Evolutionary conservation across 1,284 basidiomycete species (phyloP), one percentile per base, ranked within the genome.

Genomic region (Mycena sp.): DNA sequence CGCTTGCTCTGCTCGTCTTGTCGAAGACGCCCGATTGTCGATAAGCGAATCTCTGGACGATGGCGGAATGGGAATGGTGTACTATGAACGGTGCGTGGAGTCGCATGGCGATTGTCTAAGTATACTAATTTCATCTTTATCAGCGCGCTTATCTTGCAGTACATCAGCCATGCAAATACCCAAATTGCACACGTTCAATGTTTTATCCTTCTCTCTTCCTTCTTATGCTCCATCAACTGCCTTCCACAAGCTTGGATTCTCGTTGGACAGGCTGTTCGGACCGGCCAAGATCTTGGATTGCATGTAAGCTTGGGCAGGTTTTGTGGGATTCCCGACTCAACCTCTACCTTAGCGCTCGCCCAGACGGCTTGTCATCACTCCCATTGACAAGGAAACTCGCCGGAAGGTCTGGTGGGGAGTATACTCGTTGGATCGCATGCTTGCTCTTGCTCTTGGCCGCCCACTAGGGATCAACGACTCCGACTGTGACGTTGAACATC

Each of bases 371-470:
- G 75, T 82, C 16, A 81, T 94, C 43, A 79, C 86, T 26, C 82
- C 90, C 40, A 85, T 92, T 44, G 92, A 95, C 74, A 95, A 94
- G 77, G 93, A 96, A 77, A 93, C 93, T 0, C 87, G 93, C 32
- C 83, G 90, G 55, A 93, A 95, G 76, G 90, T 94, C 49, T 96
- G 94, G 93, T 95, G 94, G 93, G 89, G 91, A 37, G 90, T 95
- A 26, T 96, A 96, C 72, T 89, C 89, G 17, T 81, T 96, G 28
- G 94, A 96, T 75, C 89, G 93, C 57, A 94, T 95, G 91, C 87
- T 96, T 28, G 94, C 94, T 21, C 85, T 95, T 58, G 90, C 93
- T 14, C 83, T 96, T 10, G 94, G 94, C 44, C 86, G 94, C 10
- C 92, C 92, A 6, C 82, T 94, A 56, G 92, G 91, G 26, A 81